These are phyloP conservation scores for Aspergillus neoniger DNA, from an alignment of 2,329 filamentous ascomycete species.

Conservation along the genomic window DNA sequence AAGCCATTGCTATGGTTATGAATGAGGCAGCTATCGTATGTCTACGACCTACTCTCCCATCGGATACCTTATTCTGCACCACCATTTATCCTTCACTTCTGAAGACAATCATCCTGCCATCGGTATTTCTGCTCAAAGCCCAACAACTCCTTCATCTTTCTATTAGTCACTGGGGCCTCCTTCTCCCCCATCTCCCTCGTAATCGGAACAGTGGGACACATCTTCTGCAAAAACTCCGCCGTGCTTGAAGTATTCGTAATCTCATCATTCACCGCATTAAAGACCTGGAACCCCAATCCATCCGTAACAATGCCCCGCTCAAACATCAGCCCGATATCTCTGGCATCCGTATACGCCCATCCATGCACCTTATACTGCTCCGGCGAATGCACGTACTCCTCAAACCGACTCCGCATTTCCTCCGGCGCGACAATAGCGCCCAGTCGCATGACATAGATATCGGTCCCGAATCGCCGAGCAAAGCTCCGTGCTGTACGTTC, in stretches of 20 bases:
- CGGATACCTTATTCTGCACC: too few relatives aligned
- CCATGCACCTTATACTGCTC: slow-evolving; percentile 58
- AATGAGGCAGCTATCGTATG: too few relatives aligned
- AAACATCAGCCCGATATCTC: slow-evolving; percentile 63
- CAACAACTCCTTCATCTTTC: slow-evolving; percentile 60
- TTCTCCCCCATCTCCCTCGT: slow-evolving; percentile 59
- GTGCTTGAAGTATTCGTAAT: slow-evolving; percentile 56
- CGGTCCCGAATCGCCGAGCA: slow-evolving; percentile 54
- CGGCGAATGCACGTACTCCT: slow-evolving; percentile 53
- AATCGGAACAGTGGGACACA: slow-evolving; percentile 53
- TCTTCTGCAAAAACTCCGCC: slow-evolving; percentile 56
- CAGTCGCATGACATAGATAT: slow-evolving; percentile 64
- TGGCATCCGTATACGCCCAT: slow-evolving; percentile 64
- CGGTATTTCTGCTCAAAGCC: slow-evolving; percentile 60
- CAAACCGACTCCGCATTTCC: slow-evolving; percentile 55
- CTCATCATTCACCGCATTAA: slow-evolving; percentile 65
- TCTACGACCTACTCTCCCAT: too few relatives aligned
- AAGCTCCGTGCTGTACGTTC: slow-evolving; percentile 61
- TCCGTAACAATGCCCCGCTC: slow-evolving; percentile 55
- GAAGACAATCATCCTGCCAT: slow-evolving; percentile 17
- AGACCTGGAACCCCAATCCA: slow-evolving; percentile 63
- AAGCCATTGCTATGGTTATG: too few relatives aligned
- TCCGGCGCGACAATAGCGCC: slow-evolving; percentile 64
- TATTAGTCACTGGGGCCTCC: slow-evolving; percentile 63
- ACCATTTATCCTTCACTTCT: too few relatives aligned